These are phyloP conservation scores for bread wheat (Triticum aestivum) DNA, from an alignment of 176 grass and related monocot species.

Conservation along the genomic window DNA sequence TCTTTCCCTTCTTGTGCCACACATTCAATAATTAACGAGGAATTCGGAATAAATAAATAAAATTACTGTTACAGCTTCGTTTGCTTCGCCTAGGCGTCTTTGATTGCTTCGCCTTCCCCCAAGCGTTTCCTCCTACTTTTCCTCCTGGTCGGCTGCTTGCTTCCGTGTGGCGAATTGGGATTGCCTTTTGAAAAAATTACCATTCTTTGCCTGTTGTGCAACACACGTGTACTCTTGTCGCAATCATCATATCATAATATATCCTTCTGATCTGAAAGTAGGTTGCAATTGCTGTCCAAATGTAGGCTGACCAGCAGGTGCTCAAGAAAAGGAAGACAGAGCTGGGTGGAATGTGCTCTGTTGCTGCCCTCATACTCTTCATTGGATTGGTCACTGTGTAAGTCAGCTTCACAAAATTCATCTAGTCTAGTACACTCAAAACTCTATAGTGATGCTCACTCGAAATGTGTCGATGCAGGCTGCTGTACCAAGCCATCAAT, in stretches of 20 bases:
- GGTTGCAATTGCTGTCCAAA: constrained; percentile 22
- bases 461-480: constrained; percentile 24
- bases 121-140: constrained; percentile 6
- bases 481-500: constrained; percentile 80
- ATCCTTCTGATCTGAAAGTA: not conserved
- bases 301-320: constrained; percentile 74
- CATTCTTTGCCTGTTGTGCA: not conserved
- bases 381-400: constrained; percentile 74
- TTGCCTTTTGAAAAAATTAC: not conserved
- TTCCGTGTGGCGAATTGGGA: not conserved
- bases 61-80: not conserved
- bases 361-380: constrained; percentile 74
- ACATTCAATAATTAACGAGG: too few species aligned
- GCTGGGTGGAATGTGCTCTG: constrained; percentile 75
- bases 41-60: not conserved
- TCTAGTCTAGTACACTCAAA: not conserved
- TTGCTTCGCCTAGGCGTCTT: constrained; percentile 32
- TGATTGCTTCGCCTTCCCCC: constrained; percentile 5
- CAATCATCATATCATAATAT: not conserved
- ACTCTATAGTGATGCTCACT: not conserved
- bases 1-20: not conserved
- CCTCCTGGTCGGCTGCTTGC: not conserved
- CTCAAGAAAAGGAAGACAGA: constrained; percentile 93
- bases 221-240: not conserved
- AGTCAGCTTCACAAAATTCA: constrained; percentile 25